Conservation (phyloP, 1,284 basidiomycete species). For the Sporisorium graminicola region DNA sequence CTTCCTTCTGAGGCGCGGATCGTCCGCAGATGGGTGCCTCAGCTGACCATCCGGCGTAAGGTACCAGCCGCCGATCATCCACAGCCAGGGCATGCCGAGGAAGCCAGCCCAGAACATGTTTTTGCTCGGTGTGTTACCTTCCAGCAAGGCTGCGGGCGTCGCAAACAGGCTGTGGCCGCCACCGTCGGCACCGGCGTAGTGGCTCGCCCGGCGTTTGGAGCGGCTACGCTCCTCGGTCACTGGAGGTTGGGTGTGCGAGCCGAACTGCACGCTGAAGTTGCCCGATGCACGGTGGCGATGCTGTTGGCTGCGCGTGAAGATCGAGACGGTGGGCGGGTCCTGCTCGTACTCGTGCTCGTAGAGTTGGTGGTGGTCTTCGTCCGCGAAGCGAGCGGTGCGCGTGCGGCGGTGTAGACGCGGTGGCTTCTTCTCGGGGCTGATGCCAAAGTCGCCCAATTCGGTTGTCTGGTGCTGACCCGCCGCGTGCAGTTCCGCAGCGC, state of each 20-base stretch:
- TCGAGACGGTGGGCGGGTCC: slow-evolving; percentile 24
- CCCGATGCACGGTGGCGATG: slow-evolving; percentile 22
- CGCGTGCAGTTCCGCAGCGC: background rate
- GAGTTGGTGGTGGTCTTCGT: slow-evolving; percentile 16
- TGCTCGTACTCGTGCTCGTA: slow-evolving; percentile 12
- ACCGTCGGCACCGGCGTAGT: slow-evolving; percentile 3
- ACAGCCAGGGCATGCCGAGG: slow-evolving; percentile 64
- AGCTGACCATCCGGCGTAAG: slow-evolving; percentile 42
- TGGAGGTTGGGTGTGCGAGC: slow-evolving; percentile 14
- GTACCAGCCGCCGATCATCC: slow-evolving; percentile 64
- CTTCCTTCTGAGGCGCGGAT: slow-evolving; percentile 17
- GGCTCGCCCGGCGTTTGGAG: slow-evolving; percentile 15
- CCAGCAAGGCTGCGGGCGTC: slow-evolving; percentile 32
- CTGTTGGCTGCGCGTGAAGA: slow-evolving; percentile 39
- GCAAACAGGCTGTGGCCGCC: slow-evolving; percentile 18
- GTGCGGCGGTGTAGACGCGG: slow-evolving; percentile 35
- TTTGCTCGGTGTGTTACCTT: slow-evolving; percentile 41
- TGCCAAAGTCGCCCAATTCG: slow-evolving; percentile 34
- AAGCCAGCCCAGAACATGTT: slow-evolving; percentile 63
- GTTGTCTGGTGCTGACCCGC: slow-evolving; percentile 9
- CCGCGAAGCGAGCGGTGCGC: slow-evolving; percentile 40
- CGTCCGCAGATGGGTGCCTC: slow-evolving; percentile 25
- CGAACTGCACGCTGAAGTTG: slow-evolving; percentile 25
- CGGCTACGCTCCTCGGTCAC: slow-evolving; percentile 9
- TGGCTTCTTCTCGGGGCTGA: slow-evolving; percentile 39